Evolutionary conservation across 2,329 filamentous ascomycete genomes (phyloP).

Genomic region (Massarina eburnea): DNA sequence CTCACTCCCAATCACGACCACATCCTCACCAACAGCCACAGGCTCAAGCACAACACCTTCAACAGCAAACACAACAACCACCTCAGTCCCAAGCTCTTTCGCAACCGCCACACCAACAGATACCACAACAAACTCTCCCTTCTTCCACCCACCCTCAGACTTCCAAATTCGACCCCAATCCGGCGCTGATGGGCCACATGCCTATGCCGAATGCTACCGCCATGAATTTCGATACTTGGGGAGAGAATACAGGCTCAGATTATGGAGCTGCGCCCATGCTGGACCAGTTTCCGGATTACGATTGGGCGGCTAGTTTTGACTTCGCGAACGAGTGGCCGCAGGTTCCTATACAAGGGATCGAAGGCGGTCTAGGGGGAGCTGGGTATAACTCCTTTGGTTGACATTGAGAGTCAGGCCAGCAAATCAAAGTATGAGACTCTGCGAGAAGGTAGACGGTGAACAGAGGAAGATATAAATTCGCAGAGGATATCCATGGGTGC

Average conservation of each 20-base stretch:
- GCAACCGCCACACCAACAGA: slow-evolving; percentile 15
- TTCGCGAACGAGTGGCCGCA: slow-evolving; percentile 33
- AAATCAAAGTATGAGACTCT: too few species aligned
- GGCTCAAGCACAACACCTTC: slow-evolving; percentile 1
- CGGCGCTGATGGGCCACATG: slow-evolving; percentile 24
- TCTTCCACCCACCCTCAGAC: slow-evolving; percentile 10
- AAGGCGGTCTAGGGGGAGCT: slow-evolving; percentile 9
- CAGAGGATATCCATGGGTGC: too few species aligned
- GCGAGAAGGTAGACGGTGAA: background rate
- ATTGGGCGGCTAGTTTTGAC: slow-evolving; percentile 41
- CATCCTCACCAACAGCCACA: slow-evolving; percentile 2
- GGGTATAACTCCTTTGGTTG: slow-evolving; percentile 27
- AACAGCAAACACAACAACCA: slow-evolving; percentile 21
- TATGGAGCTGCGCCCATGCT: slow-evolving; percentile 24
- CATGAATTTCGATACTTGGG: slow-evolving; percentile 29
- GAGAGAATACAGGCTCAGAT: slow-evolving; percentile 20
- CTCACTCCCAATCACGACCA: background rate
- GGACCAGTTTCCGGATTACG: slow-evolving; percentile 42
- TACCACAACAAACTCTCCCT: background rate
- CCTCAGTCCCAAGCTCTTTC: slow-evolving; percentile 27
- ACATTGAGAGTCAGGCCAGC: background rate
- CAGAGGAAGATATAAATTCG: too few species aligned
- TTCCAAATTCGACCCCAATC: slow-evolving; percentile 26
- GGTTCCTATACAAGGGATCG: slow-evolving; percentile 5
- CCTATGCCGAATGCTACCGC: slow-evolving; percentile 20